phyloP scores from a whole-genome alignment of 441 rosid genomes.

The Corymbia calophylla region DNA sequence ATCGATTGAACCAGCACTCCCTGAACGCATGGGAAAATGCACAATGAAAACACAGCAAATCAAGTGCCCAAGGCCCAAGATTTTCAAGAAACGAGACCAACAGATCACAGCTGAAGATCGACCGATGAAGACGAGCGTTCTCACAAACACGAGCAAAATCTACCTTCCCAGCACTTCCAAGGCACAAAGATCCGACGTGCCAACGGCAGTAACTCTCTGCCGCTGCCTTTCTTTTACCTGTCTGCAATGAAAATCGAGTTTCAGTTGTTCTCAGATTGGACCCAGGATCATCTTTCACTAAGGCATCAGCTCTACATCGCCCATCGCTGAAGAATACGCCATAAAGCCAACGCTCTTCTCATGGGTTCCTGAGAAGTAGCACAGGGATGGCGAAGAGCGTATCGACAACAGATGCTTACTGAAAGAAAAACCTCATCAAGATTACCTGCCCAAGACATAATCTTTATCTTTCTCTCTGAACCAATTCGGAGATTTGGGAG shows the following conservation, averaged over 20 bases:
- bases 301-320: background rate
- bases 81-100: background rate
- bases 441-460: background rate
- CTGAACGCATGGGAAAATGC: background rate
- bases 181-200: background rate
- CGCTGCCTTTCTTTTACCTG: too few relatives aligned
- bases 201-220: background rate
- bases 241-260: background rate
- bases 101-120: background rate
- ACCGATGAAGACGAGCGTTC: background rate
- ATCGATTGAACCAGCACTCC: background rate
- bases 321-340: background rate
- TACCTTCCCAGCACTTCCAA: background rate
- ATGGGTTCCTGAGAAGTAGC: background rate
- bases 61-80: background rate
- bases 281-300: background rate
- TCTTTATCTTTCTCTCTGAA: background rate
- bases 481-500: background rate
- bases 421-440: background rate
- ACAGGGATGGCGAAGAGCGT: background rate
- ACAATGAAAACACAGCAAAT: background rate
- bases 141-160: background rate
- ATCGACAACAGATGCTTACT: background rate
- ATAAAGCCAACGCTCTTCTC: background rate
- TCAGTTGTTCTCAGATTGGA: accelerated